Base-by-base conservation (phyloP, 2,329 filamentous ascomycete species). In the Neofusicoccum sp. region DNA sequence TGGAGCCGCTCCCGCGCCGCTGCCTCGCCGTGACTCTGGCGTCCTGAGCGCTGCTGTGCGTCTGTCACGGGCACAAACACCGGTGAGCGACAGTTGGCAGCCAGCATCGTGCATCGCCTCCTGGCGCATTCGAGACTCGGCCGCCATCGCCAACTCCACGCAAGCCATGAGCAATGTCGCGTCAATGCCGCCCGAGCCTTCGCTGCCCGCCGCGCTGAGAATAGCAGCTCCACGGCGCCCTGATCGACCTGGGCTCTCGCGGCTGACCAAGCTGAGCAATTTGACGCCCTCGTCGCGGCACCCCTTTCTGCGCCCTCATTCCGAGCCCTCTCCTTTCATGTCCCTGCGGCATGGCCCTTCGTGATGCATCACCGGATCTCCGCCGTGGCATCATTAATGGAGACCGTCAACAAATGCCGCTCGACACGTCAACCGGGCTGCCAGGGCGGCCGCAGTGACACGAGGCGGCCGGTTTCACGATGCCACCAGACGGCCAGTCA, bases 351-450 rank as follows among this genome's bases (percentile, higher is more conserved):
- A 41, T n/a, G 24, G 38, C 9, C 24, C 11, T 34, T 43, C 41
- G 16, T 41, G 38, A 34, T 51, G 57, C 28, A 20, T 7, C 34
- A 38, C 3, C 20, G 44, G 14, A 30, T 11, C 28, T 48, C 7
- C 16, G 28, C n/a, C n/a, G n/a, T n/a, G n/a, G n/a, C n/a, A 56
- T 56, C 51, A 43, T 56, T 31, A 56, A 56, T 30, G 51, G 49
- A 11, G 26, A 40, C 51, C 30, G 48, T 20, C 38, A 56, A 56
- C 51, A 56, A 56, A 56, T 58, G 54, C 54, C 54, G 54, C 53
- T 34, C 16, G 33, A 58, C 54, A 47, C 54, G 54, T 58, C 54
- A 58, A 58, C 54, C 9, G 6, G 40, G 41, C 28, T 57, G 31
- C 53, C 51, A 30, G 47, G 31, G 1, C 49, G 16, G 43, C 43